Evolutionary conservation across 352 stramenopile species (phyloP), one percentile per base, ranked within the genome.

Genomic region (Phytophthora palmivora): DNA sequence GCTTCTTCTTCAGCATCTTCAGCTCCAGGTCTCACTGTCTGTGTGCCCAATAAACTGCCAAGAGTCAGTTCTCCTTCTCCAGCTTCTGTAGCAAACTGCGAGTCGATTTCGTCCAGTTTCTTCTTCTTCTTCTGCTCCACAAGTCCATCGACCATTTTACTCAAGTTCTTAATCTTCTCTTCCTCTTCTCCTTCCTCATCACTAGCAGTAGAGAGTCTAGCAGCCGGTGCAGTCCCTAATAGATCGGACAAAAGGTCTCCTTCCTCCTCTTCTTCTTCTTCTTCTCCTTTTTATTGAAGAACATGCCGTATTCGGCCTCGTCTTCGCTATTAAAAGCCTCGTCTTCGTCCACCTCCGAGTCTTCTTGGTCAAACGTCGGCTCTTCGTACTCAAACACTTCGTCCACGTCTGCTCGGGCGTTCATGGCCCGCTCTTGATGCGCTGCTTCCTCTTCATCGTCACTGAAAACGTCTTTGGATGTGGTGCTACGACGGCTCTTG

Each of bases 311-410:
- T 16, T 79, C 75, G 16, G 83, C 63, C 62, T 98, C 95, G 70
- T 98, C 92, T 6, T 98, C 92, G 41, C 89, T 97, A 63, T 98
- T 92, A 72, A 98, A 98, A 21, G 95, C 93, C 54, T 94, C 89
- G 58, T 98, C 92, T 65, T 98, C 92, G 60, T 94, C 84, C 67
- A 98, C 96, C 71, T 98, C 91, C 70, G 95, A 96, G 71, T 98
- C 95, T 43, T 95, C 75, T 19, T 89, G 87, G 19, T 94, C 86
- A 33, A 79, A 82, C 37, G 76, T 89, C 12, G 84, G 84, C 49
- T 82, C 68, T 57, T 95, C 84, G 63, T 92, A 92, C 74, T 92
- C 87, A 63, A 92, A 89, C 55, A 94, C 82, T 62, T 82, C 74
- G 59, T 92, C 77, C 42, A 93, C 84, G 62, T 96, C 86, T 46